Base-by-base conservation (phyloP, 495 filamentous ascomycete genomes). In the Tuber brumale region DNA sequence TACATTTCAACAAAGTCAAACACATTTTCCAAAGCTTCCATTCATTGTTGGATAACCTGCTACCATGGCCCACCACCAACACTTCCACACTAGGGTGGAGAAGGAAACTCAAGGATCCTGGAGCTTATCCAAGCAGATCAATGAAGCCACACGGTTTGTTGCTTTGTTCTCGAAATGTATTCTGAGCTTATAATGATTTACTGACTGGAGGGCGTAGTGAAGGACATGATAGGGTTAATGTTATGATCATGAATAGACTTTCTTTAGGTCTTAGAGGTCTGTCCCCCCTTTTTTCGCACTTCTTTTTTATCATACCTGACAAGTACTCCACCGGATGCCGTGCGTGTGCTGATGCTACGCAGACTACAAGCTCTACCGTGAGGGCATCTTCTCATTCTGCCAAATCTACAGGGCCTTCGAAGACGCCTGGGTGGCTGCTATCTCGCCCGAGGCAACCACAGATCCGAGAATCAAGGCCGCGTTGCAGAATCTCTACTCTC, bases 391-490 rank as follows among this genome's bases (percentile, higher is more conserved):
- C 12, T 81, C 81, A 41, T 82, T 82, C 77, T 71, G 75, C 18
- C 76, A 79, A 69, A 71, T 83, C 61, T 83, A 79, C 76, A 71
- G 70, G n/a, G 70, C 81, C 21, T 82, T 83, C 37, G 81, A 83
- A 39, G 72, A 76, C 10, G 81, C 70, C 42, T 83, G 81, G 78
- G 66, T 83, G n/a, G 71, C 77, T 23, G 70, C 70, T 6, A 71
- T 43, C 48, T 70, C 79, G 23, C 27, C 57, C 0, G 57, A 18
- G 12, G n/a, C 74, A 18, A 70, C 27, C 71, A 70, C 78, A 41
- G 51, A 72, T 12, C 72, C 73, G 21, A 77, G 80, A 57, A 76
- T 80, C 69, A 77, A 70, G n/a, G 19, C 9, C 27, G 73, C 73
- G n/a, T 72, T 82, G 16, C 73, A 72, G 39, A 74, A 61, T 7